Evolutionary conservation across 139 green algal genomes (phyloP).

Genomic region (Volvox africanus): DNA sequence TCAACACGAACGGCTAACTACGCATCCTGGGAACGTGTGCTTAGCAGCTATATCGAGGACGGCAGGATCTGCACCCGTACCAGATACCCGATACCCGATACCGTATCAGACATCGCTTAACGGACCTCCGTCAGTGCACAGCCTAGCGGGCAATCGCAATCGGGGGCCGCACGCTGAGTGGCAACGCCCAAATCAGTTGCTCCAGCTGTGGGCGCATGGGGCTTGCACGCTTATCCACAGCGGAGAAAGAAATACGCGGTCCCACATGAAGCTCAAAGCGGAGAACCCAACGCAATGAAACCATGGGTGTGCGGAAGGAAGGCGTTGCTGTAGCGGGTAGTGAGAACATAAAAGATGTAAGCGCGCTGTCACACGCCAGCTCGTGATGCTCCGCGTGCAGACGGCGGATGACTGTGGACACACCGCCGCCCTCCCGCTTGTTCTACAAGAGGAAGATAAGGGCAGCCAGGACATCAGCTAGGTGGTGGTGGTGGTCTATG

Average conservation of each 20-base stretch:
- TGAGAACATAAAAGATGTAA: constrained; percentile 82
- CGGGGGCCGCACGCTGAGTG: constrained; percentile 71
- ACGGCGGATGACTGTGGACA: constrained; percentile 58
- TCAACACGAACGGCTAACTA: too few relatives aligned
- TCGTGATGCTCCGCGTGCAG: constrained; percentile 83
- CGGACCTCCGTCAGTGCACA: too few relatives aligned
- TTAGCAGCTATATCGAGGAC: too few relatives aligned
- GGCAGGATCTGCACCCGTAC: too few relatives aligned
- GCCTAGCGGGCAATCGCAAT: constrained; percentile 55
- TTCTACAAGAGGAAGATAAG: neutral
- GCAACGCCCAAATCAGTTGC: constrained; percentile 80
- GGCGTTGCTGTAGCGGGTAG: constrained; percentile 76
- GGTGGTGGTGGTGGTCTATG: neutral
- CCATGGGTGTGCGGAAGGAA: constrained; percentile 82
- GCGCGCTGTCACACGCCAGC: constrained; percentile 71
- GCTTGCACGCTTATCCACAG: constrained; percentile 22
- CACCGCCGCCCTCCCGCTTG: neutral
- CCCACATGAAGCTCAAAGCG: constrained; percentile 82
- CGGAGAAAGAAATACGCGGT: constrained; percentile 39
- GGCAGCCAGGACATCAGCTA: neutral
- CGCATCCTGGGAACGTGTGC: too few relatives aligned
- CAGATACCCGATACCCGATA: too few relatives aligned
- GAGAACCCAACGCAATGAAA: constrained; percentile 79
- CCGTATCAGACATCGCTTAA: too few relatives aligned
- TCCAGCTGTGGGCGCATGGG: constrained; percentile 51